Evolutionary conservation across 1,284 basidiomycete genomes (phyloP), one percentile per base, ranked within the genome.

Genomic region (Cryptococcus sp.): DNA sequence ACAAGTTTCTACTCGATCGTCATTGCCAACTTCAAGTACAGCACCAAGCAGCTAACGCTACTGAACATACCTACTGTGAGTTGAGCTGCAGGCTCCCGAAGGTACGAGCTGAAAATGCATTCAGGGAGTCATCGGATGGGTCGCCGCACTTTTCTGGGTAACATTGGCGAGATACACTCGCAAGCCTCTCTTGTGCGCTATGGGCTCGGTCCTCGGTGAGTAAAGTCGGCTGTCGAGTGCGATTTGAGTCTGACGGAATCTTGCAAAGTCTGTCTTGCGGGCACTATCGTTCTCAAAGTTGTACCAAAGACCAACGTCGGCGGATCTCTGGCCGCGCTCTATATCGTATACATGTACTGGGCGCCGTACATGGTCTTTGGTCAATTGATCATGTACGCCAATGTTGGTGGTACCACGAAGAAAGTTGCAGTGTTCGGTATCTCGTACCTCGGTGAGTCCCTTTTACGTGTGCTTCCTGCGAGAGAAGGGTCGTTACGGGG

Each of bases 341-440:
- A 64, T 54, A 61, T 72, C 50, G 54, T 69, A 19, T 69, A 65
- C 57, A 56, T 64, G 54, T 67, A 65, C 57, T 67, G 65, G 67
- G 65, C 63, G 2, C 65, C 67, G 11, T 70, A 68, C 59, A 59
- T 65, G 49, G 59, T 67, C 22, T 62, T 59, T 34, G 52, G 56
- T 16, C 59, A 62, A 29, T 46, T 64, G 5, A 56, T 65, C 51
- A 55, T 64, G 55, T 67, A 65, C 46, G 61, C 59, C n/a, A 73
- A 70, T 44, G 57, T 61, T 5, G 72, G 58, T 1, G 70, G 72
- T 2, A 61, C 59, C 16, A 67, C 64, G 25, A 74, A 74, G 62
- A 73, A 72, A 53, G 54, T 61, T 6, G 63, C 55, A 3, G 61
- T 61, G 1, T 69, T 61, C 37, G 64, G 61, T 26, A 64, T 69